Evolutionary conservation across 2,329 filamentous ascomycete genomes (phyloP).

Genomic region (Fusarium musae): DNA sequence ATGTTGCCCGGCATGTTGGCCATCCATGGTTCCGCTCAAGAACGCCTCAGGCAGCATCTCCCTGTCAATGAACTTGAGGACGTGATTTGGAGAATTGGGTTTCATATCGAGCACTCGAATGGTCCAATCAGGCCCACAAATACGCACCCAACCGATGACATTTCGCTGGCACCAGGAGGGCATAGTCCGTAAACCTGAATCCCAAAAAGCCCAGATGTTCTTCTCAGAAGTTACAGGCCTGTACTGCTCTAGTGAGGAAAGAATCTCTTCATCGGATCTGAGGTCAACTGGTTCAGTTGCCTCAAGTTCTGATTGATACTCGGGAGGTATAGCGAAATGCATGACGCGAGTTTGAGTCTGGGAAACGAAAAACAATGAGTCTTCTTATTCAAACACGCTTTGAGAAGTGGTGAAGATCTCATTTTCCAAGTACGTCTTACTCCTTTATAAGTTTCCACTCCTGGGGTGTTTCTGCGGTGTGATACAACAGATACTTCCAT

Average conservation of each 20-base stretch:
- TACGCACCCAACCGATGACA: neutral
- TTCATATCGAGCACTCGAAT: neutral
- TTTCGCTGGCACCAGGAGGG: neutral
- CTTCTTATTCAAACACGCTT: rapidly evolving
- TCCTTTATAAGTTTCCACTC: neutral
- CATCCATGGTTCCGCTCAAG: neutral
- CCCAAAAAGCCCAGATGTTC: neutral
- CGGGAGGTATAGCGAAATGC: neutral
- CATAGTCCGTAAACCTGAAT: neutral
- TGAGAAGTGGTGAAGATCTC: neutral
- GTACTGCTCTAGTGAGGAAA: neutral
- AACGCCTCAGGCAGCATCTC: neutral
- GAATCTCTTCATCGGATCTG: rapidly evolving
- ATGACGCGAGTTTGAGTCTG: neutral
- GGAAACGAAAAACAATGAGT: neutral
- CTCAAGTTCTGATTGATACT: neutral
- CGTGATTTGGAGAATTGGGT: neutral
- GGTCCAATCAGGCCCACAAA: neutral
- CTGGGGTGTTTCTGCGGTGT: rapidly evolving
- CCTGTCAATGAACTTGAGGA: neutral
- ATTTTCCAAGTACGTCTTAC: rapidly evolving
- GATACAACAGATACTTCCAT: neutral
- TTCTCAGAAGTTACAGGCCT: neutral
- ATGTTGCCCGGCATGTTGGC: neutral
- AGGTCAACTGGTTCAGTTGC: neutral